Percentiles rank a stretch among this genome's conserved stretches.
These are phyloP conservation scores for Komagataea norvegica DNA, from an alignment of 1,139 yeast species.

Conservation along the genomic window DNA sequence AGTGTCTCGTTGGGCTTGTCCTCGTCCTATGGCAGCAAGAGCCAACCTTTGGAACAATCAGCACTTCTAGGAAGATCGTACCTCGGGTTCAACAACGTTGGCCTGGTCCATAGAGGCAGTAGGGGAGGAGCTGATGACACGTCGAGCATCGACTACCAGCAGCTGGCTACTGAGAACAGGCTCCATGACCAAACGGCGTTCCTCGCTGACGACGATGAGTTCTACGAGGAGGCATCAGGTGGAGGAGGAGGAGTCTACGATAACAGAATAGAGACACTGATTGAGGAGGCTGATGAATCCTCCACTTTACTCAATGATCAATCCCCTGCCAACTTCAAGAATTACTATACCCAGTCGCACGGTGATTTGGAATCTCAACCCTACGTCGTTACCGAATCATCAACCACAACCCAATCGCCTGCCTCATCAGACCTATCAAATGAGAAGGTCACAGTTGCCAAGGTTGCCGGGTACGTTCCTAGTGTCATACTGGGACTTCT, in stretches of 20 bases:
- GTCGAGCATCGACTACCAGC: not conserved
- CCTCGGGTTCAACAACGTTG: conserved; percentile 26
- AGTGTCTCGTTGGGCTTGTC: conserved; percentile 26
- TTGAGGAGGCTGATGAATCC: conserved; percentile 15
- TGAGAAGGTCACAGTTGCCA: conserved; percentile 11
- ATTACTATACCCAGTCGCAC: conserved; percentile 4
- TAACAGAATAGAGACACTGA: not conserved
- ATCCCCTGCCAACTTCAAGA: conserved; percentile 2
- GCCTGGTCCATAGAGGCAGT: conserved; percentile 8
- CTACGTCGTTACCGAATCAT: not conserved
- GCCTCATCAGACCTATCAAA: not conserved
- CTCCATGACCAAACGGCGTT: conserved; percentile 33
- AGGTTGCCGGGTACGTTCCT: conserved; percentile 31
- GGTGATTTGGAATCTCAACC: conserved; percentile 3
- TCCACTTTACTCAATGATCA: conserved; percentile 1
- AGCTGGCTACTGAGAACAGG: conserved; percentile 4
- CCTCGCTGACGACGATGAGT: conserved; percentile 27
- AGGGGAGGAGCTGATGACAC: conserved; percentile 1
- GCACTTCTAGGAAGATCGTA: conserved; percentile 32
- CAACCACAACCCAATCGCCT: not conserved
- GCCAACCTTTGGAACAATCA: conserved; percentile 10
- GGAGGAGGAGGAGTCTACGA: conserved; percentile 4
- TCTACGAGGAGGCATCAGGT: conserved; percentile 12
- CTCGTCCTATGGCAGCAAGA: conserved; percentile 17
- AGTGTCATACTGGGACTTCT: conserved; percentile 79